Evolutionary conservation across 1,284 basidiomycete genomes (phyloP), one percentile per base, ranked within the genome.

Genomic region (Sanguinoderma infundibulare): DNA sequence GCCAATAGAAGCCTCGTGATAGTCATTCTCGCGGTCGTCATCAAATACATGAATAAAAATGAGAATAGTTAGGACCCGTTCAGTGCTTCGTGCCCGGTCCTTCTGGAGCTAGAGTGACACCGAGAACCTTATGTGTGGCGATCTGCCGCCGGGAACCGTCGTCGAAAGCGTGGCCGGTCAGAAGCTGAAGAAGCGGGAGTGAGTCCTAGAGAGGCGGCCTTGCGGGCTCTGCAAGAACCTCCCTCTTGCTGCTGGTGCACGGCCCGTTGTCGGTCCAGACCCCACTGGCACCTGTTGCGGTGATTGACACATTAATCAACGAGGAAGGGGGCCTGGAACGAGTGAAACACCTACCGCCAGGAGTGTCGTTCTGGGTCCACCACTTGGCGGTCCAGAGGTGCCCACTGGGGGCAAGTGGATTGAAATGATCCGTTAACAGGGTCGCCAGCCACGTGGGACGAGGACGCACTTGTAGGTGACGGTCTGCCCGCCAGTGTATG

Each of bases 341-440:
- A 44, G 15, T 28, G 32, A 32, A 22, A 32, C 8, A 64, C 73
- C 60, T 58, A 76, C 81, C 81, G 61, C 83, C 83, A 14, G 85
- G 86, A 46, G 74, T 80, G 65, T 87, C 85, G 49, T 74, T 79
- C 68, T 85, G 74, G 20, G 84, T 85, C 86, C 86, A 88, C 83
- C 83, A 83, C 61, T 79, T 74, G 15, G 82, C 81, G 40, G 79
- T 82, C 81, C 81, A 84, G 38, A 83, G 70, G 63, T 83, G 73
- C 22, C 79, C 80, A 60, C 74, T 76, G 61, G 34, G 30, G n/a
- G n/a, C n/a, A 50, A 55, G 52, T 38, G 10, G 52, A 38, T 17
- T 22, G 26, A 28, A 20, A 26, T 9, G 15, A 28, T 38, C 24
- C 7, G 36, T 39, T 24, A 35, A 47, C 42, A 55, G 9, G 35